These are phyloP conservation scores for Marasmius oreades DNA, from an alignment of 1,284 basidiomycete genomes.

Conservation along the genomic window DNA sequence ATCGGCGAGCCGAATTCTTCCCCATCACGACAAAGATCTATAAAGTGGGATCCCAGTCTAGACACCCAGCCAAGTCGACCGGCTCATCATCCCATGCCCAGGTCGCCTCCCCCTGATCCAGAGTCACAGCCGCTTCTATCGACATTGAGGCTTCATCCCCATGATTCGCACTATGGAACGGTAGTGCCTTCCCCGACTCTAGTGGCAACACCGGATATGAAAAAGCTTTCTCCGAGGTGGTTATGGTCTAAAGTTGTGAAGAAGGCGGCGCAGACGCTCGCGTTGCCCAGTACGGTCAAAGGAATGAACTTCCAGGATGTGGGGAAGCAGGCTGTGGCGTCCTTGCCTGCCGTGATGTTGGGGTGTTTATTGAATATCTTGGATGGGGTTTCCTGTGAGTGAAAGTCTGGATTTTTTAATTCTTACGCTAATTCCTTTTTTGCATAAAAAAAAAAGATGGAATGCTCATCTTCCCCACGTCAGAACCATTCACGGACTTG, in stretches of 20 bases:
- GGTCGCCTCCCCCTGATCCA: neutral
- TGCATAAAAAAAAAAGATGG: no score
- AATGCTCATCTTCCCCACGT: constrained; percentile 34
- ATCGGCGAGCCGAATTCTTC: neutral
- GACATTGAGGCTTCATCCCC: neutral
- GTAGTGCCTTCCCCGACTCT: neutral
- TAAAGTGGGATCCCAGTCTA: neutral
- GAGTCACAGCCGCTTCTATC: neutral
- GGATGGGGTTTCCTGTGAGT: constrained; percentile 88
- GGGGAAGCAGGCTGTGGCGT: constrained; percentile 37
- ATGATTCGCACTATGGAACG: neutral
- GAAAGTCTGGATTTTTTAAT: constrained; percentile 7
- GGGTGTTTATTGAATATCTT: constrained; percentile 89
- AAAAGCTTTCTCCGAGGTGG: neutral
- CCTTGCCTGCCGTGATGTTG: constrained; percentile 82
- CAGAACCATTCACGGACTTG: constrained; percentile 63
- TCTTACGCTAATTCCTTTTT: constrained; percentile 3
- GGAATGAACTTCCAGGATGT: neutral
- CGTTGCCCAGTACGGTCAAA: neutral
- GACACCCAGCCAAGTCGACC: neutral
- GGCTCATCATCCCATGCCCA: neutral
- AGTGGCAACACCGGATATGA: constrained; percentile 1
- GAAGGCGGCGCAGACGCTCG: neutral
- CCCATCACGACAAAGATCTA: neutral
- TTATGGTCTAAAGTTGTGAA: neutral